phyloP scores from a whole-genome alignment of 768 basidiomycete genomes.

The Lentinula edodes region DNA sequence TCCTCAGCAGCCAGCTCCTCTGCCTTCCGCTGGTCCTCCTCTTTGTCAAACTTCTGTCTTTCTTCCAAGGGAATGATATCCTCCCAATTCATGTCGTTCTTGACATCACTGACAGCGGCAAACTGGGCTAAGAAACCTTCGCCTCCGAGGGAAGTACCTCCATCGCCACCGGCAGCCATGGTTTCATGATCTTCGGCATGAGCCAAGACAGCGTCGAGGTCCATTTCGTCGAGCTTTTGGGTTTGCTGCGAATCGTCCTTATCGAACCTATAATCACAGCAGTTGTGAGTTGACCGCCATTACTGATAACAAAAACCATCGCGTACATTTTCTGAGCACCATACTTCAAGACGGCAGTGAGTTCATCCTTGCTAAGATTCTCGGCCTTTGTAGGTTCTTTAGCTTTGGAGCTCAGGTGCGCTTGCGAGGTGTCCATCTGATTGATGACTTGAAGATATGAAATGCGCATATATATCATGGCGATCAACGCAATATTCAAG shows the following conservation, averaged over 20 bases:
- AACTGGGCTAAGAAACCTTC: conserved; percentile 95
- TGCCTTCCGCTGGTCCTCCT: conserved; percentile 69
- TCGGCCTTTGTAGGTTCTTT: conserved; percentile 74
- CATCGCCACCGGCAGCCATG: conserved; percentile 71
- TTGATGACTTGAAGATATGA: conserved; percentile 76
- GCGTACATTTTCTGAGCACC: conserved; percentile 95
- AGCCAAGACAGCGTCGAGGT: conserved; percentile 96
- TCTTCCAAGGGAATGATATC: conserved; percentile 96
- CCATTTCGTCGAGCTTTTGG: conserved; percentile 97
- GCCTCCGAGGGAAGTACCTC: conserved; percentile 93
- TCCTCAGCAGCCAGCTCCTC: conserved; percentile 70
- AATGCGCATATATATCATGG: conserved; percentile 3
- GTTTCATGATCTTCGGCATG: conserved; percentile 98
- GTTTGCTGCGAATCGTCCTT: conserved; percentile 91
- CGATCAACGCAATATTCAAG: conserved; percentile 5
- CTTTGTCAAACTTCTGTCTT: conserved; percentile 76
- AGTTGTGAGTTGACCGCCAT: conserved; percentile 10
- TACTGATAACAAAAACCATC: conserved; percentile 6
- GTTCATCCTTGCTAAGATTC: conserved; percentile 91
- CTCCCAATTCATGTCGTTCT: conserved; percentile 99
- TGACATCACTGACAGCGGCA: conserved; percentile 94
- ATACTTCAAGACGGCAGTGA: conserved; percentile 96
- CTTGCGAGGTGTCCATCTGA: conserved; percentile 99
- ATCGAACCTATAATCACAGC: conserved; percentile 67
- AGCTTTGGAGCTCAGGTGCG: conserved; percentile 83